A percentile compares a stretch with the other conserved stretches of the same genome.
phyloP scores from a whole-genome alignment of 768 basidiomycete genomes.

The Dictyophora rubrovolvata region DNA sequence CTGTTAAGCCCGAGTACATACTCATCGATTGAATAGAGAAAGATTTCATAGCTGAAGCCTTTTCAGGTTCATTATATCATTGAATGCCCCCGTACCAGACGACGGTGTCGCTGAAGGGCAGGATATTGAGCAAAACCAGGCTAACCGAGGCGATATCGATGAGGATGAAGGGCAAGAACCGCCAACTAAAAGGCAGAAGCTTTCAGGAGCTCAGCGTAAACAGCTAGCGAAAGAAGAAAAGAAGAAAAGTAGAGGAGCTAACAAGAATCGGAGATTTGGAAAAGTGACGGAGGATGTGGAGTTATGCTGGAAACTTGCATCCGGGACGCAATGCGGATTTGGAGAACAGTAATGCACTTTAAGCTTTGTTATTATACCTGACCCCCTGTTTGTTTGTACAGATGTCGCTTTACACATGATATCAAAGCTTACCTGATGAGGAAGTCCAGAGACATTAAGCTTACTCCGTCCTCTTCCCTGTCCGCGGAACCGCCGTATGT shows the following conservation, averaged over 20 bases:
- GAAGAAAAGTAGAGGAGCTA: constrained; percentile 68
- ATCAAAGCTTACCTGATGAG: constrained; percentile 61
- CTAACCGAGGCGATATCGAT: neutral
- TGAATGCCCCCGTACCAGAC: constrained; percentile 25
- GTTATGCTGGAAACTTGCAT: constrained; percentile 74
- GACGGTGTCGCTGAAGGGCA: constrained; percentile 55
- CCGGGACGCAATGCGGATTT: constrained; percentile 58
- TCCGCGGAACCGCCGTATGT: constrained; percentile 44
- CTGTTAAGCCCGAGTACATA: constrained; percentile 42
- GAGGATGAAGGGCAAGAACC: constrained; percentile 14
- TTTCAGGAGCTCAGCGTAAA: constrained; percentile 29
- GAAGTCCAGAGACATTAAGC: constrained; percentile 65
- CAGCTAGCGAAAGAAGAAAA: constrained; percentile 53
- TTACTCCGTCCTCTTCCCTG: constrained; percentile 38
- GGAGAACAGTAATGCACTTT: constrained; percentile 43
- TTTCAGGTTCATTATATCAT: constrained; percentile 16
- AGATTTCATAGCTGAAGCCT: neutral
- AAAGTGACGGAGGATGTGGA: constrained; percentile 72
- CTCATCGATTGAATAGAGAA: neutral
- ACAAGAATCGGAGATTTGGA: constrained; percentile 73
- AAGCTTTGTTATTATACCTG: neutral
- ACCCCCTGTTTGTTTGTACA: constrained; percentile 15
- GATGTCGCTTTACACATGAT: constrained; percentile 78
- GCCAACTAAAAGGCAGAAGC: constrained; percentile 17
- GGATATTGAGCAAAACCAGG: constrained; percentile 10